Evolutionary conservation across 148 eudicot genomes (phyloP), one percentile per base, ranked within the genome.

Genomic region (Silene uniflora): DNA sequence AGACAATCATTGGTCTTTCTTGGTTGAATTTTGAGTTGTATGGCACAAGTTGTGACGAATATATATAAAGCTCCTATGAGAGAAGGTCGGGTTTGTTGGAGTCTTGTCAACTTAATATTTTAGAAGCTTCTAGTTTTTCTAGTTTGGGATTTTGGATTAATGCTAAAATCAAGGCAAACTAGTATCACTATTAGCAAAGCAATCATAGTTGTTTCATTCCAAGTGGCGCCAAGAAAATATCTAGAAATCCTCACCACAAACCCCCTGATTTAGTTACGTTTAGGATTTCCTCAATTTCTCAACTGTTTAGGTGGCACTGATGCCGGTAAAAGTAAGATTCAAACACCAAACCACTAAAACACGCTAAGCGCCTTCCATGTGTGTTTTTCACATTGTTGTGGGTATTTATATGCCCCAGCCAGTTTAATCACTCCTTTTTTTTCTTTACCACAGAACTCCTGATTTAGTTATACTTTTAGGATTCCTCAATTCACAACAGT

Each of bases 21-120:
- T 32, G 16, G 10, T 16, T 29, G 44, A 9, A 17, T 12, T 29
- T 66, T 16, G 46, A 66, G 69, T 66, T 19, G n/a, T 32, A 21
- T 32, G 21, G 21, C 47, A 66, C 71, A 23, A 17, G 39, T 63
- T 67, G 71, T 7, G 52, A 10, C 0, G 22, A 22, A 67, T 19
- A 7, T 67, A n/a, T 52, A 67, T 39, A 39, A 67, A 67, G 21
- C 22, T 67, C 71, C 54, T 67, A 67, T 6, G 18, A 62, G 65
- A 25, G 14, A 67, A 39, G 17, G 12, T 67, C 35, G 5, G 44
- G 52, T n/a, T 39, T 42, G 23, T 52, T 42, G 67, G 67, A 27
- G 39, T 62, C 16, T 21, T 24, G 67, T 24, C 35, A 63, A 63
- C 67, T 63, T 11, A 24, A 21, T 21, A 21, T 63, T 25, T 18